Base-by-base conservation (phyloP, 345 rosid species). In the Punica granatum region DNA sequence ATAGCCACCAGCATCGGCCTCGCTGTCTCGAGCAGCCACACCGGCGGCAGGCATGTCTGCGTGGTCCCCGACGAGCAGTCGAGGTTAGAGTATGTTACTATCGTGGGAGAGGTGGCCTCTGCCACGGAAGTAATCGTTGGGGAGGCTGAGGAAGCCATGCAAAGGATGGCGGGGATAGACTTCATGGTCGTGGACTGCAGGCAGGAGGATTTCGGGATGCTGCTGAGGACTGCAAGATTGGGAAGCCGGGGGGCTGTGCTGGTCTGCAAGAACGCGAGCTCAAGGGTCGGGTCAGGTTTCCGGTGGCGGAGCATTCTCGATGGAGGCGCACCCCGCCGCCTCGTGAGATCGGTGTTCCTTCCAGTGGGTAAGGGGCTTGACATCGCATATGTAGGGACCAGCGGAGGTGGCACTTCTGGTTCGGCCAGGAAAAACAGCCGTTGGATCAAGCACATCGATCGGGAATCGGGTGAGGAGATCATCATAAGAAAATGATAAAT, bases 321-420 rank as follows among this genome's bases (percentile, higher is more conserved):
- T 51, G 64, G 66, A n/a, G 88, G 85, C 61, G 75, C 80, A 71
- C 30, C 37, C 6, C 68, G 72, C 64, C 90, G 92, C 70, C 86
- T 92, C 3, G 89, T 81, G 0, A 79, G 92, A 43, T 78, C 98
- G 0, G 87, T 78, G 80, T 70, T 81, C 63, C 63, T 90, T 43
- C 98, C 97, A 0, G 94, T 88, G 7, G 96, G 96, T 21, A 73
- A 76, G 14, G 98, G 98, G 33, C 78, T 90, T 68, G 96, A 90
- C 76, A 78, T 93, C 12, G 94, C 84, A 44, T 85, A 90, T 70
- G 72, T 87, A 11, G 91, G 87, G 31, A 79, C 80, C 21, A 28
- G 63, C 1, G 67, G 80, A 34, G 78, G 76, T 35, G 72, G 67
- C 65, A 69, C 30, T 61, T 63, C 67, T 0, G 58, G 82, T 62